Percentiles rank a stretch among this genome's conserved stretches.
Evolutionary conservation across 805 yeast genomes (phyloP).

Genomic region (Lipomyces chichibuensis): DNA sequence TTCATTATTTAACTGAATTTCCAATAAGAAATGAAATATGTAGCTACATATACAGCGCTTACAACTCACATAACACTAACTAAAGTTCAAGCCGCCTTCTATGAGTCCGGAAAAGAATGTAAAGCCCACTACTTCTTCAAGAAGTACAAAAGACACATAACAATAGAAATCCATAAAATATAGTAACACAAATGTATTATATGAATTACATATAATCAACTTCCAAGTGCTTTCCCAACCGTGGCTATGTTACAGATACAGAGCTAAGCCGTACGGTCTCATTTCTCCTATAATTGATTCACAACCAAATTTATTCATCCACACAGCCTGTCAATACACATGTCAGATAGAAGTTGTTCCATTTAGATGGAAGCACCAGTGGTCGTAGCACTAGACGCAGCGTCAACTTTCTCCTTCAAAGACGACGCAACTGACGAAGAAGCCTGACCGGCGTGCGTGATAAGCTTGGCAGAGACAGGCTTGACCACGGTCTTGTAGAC

Average conservation of each 20-base stretch:
- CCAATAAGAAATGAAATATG: neutral
- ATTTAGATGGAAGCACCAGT: constrained; percentile 33
- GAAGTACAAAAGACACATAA: neutral
- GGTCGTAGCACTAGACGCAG: constrained; percentile 39
- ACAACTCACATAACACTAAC: neutral
- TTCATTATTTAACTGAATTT: neutral
- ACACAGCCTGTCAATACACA: neutral
- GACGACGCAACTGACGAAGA: constrained; percentile 34
- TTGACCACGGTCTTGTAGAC: constrained; percentile 64
- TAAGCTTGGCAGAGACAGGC: constrained; percentile 35
- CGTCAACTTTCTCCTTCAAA: constrained; percentile 42
- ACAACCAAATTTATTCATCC: neutral
- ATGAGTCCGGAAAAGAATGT: neutral
- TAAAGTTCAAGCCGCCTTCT: neutral
- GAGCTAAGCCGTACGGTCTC: neutral
- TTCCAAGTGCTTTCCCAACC: neutral
- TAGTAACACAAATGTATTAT: neutral
- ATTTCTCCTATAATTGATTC: neutral
- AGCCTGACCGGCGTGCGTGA: constrained; percentile 9
- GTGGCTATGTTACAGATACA: neutral
- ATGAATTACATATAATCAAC: neutral
- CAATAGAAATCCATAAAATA: neutral
- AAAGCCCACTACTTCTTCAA: neutral
- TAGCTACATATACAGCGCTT: neutral
- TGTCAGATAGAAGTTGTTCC: neutral